Base-by-base conservation (phyloP, 495 filamentous ascomycete species). In the Penicillium taxi region DNA sequence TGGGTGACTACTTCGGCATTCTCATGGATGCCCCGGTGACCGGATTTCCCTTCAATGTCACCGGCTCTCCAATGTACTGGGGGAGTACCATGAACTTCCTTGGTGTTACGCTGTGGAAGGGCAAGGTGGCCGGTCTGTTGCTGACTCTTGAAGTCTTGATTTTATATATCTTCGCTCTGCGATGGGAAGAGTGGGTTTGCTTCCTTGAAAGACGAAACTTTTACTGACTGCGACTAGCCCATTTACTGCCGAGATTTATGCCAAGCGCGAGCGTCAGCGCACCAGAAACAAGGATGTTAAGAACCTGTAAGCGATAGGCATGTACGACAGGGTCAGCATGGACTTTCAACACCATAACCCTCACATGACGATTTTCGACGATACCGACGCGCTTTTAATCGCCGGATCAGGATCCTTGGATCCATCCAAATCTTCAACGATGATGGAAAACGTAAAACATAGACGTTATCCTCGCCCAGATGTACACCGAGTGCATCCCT, bases 1-100 rank as follows among this genome's bases (percentile, higher is more conserved):
- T 98, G 17, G 91, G 91, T 39, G 91, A 98, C 67, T 98, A 98
- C 67, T 98, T 94, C 52, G 91, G 91, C 24, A 96, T 98, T 55
- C 70, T 98, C 45, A 93, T 96, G 91, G 88, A 96, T 53, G 70
- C 77, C 52, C 86, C 84, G 31, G 88, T 98, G 28, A 94, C 86
- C 4, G 78, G 82, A 8, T 98, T 98, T 57, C 91, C 91, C 1
- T 98, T 98, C 77, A 96, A 87, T 61, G 66, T 96, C 35, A 90
- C 82, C 17, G 77, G 78, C 44, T 84, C 88, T 24, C 91, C 91
- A 26, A 98, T 98, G 91, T 98, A 98, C 69, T 84, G 86, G 67
- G 91, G 91, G 18, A 86, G 81, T 41, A 88, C 91, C 31, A 69
- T 94, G 73, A 85, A 79, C 65, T 98, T 98, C 63, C 62, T 95